Evolutionary conservation across 2,329 filamentous ascomycete genomes (phyloP), one percentile per base, ranked within the genome.

Genomic region (Exophiala sideris): DNA sequence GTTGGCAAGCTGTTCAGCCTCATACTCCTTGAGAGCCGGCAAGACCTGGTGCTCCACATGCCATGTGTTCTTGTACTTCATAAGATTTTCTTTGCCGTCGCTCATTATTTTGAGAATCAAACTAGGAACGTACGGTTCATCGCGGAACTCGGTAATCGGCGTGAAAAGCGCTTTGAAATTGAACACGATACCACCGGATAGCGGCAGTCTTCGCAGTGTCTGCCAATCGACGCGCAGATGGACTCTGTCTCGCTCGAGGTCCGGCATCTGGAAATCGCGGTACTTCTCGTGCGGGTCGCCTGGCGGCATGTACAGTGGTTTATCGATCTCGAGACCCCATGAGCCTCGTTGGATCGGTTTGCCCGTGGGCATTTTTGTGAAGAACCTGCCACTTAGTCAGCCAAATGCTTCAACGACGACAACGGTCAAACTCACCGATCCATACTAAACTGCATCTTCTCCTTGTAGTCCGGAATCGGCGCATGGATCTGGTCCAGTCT

Each of bases 141-240:
- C 77, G 2, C 81, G 74, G 53, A 95, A 84, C 59, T 87, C 83
- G 0, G 77, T 67, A 0, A 95, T 68, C 0, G 87, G 87, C 0
- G 89, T 94, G 70, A 95, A 95, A 0, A 94, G 70, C 0, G 87
- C 89, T 66, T 92, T 95, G 80, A 92, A 95, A 69, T 94, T 95
- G 75, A 95, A 95, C 0, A 90, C 81, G 1, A 95, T 75, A 0
- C 80, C 86, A 0, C 82, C 88, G 0, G 86, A 90, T 0, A 95
- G 74, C 0, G 90, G 89, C 0, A 95, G 73, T 2, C 90, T 82
- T 1, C 90, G 83, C 3, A 95, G 73, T 0, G 90, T 95, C 70
- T 95, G 91, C 88, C 89, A 95, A 68, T 95, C 90, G 1, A 94
- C 89, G 3, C 90, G 81, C 1, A 95, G 74, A 57, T 86, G 74